Percentiles rank a stretch among this genome's conserved stretches.
Conservation (phyloP, 176 grass and related monocot genomes). For the Triticum timopheevii region DNA sequence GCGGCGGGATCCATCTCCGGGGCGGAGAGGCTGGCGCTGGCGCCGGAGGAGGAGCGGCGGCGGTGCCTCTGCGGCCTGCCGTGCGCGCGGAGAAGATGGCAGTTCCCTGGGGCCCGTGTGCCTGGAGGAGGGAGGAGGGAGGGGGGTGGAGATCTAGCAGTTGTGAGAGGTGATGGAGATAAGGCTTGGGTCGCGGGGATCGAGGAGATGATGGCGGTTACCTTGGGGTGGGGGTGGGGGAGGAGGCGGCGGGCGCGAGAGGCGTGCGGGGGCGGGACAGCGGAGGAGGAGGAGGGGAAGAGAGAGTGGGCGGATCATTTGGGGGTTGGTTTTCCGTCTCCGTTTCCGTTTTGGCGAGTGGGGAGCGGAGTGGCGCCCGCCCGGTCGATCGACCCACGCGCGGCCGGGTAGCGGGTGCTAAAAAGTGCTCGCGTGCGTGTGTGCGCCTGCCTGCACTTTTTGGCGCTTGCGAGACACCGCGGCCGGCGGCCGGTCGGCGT, state of each 20-base stretch:
- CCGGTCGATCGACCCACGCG: too few relatives aligned
- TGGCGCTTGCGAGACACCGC: too few relatives aligned
- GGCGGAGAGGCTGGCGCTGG: background rate
- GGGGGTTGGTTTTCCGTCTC: too few relatives aligned
- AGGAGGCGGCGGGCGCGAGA: slow-evolving; percentile 16
- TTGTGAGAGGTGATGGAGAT: background rate
- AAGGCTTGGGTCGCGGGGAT: background rate
- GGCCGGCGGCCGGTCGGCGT: too few relatives aligned
- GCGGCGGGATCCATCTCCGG: slow-evolving; percentile 32
- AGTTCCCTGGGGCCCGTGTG: too few relatives aligned
- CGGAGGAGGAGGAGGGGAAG: too few relatives aligned
- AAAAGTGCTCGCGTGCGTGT: too few relatives aligned
- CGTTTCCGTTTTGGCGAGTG: too few relatives aligned
- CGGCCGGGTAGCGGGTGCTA: too few relatives aligned
- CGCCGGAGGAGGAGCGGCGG: background rate
- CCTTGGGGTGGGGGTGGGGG: background rate
- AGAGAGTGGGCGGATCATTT: too few relatives aligned
- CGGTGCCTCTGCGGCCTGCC: background rate
- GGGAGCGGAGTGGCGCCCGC: too few relatives aligned
- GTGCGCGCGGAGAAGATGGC: background rate
- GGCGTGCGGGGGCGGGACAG: slow-evolving; percentile 30
- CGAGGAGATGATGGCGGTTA: background rate
- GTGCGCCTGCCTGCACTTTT: too few relatives aligned
- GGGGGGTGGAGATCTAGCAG: background rate
- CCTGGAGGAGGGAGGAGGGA: background rate